A percentile compares a stretch with the other conserved stretches of the same genome.
Evolutionary conservation across 257 asterid species (phyloP).

Genomic region (Schizonepeta tenuifolia): DNA sequence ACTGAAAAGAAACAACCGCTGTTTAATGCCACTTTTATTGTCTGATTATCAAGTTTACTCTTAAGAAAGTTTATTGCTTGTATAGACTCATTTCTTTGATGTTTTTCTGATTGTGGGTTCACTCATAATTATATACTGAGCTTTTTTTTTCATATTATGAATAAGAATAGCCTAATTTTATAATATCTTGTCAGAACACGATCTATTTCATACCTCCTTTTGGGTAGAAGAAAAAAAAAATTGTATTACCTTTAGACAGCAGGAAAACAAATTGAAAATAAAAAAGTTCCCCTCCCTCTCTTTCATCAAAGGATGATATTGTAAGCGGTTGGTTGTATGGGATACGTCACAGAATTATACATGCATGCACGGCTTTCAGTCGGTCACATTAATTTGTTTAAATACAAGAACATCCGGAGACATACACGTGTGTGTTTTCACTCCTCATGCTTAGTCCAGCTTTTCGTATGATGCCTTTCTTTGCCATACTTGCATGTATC

Average conservation of each 20-base stretch:
- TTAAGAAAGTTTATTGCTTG: not conserved
- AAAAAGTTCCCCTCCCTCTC: not conserved
- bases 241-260: not conserved
- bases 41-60: not conserved
- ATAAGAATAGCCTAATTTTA: not conserved
- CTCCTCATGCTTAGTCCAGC: not conserved
- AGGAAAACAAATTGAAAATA: not conserved
- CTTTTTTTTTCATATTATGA: not conserved
- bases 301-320: not conserved
- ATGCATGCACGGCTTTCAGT: not conserved
- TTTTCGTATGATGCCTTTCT: not conserved
- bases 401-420: not conserved
- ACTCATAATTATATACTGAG: not conserved
- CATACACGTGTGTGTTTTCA: not conserved
- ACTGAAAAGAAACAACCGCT: not conserved
- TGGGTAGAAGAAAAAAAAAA: not conserved
- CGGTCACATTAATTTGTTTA: not conserved
- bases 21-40: not conserved
- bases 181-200: not conserved
- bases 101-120: not conserved
- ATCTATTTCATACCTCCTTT: too few species aligned
- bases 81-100: not conserved
- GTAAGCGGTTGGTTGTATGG: not conserved
- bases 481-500: not conserved
- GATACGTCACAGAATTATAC: not conserved